A percentile compares a stretch with the other conserved stretches of the same genome.
Evolutionary conservation across 2,329 filamentous ascomycete species (phyloP).

Genomic region (Incumbomyces lentus): DNA sequence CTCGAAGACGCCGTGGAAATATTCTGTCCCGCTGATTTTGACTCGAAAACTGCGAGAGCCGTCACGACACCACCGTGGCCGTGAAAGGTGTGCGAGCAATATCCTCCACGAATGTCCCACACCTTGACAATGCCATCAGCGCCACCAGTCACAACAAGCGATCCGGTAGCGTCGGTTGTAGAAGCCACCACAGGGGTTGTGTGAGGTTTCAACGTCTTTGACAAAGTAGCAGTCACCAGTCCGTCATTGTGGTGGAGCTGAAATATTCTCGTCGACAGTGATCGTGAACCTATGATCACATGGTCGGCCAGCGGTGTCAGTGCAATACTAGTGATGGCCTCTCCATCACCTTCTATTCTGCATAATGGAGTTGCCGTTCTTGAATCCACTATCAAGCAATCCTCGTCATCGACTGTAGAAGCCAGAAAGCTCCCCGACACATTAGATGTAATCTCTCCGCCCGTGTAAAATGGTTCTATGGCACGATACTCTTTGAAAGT

Average conservation of each 20-base stretch:
- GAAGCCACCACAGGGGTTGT: slow-evolving; percentile 79
- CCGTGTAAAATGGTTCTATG: slow-evolving; percentile 88
- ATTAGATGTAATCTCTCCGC: slow-evolving; percentile 76
- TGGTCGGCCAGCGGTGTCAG: slow-evolving; percentile 83
- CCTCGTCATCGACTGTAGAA: slow-evolving; percentile 72
- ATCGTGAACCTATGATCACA: slow-evolving; percentile 83
- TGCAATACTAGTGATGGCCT: slow-evolving; percentile 36
- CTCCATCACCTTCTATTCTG: slow-evolving; percentile 75
- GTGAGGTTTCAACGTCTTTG: slow-evolving; percentile 80
- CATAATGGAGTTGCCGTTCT: slow-evolving; percentile 72
- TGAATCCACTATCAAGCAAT: slow-evolving; percentile 78
- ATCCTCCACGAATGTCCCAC: slow-evolving; percentile 83
- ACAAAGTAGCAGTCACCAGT: slow-evolving; percentile 54
- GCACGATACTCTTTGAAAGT: slow-evolving; percentile 78
- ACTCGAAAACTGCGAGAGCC: slow-evolving; percentile 81
- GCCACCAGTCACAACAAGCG: slow-evolving; percentile 80
- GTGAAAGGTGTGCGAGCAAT: slow-evolving; percentile 88
- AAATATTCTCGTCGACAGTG: slow-evolving; percentile 91
- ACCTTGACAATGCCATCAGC: slow-evolving; percentile 92
- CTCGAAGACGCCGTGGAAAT: slow-evolving; percentile 6
- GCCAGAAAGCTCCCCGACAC: slow-evolving; percentile 71
- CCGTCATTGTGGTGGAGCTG: slow-evolving; percentile 51
- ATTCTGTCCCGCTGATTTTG: slow-evolving; percentile 4
- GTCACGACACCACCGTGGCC: slow-evolving; percentile 87
- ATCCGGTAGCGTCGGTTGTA: slow-evolving; percentile 75